Evolutionary conservation across 495 filamentous ascomycete genomes (phyloP), one percentile per base, ranked within the genome.

Genomic region (Lasiosphaeria hispida): DNA sequence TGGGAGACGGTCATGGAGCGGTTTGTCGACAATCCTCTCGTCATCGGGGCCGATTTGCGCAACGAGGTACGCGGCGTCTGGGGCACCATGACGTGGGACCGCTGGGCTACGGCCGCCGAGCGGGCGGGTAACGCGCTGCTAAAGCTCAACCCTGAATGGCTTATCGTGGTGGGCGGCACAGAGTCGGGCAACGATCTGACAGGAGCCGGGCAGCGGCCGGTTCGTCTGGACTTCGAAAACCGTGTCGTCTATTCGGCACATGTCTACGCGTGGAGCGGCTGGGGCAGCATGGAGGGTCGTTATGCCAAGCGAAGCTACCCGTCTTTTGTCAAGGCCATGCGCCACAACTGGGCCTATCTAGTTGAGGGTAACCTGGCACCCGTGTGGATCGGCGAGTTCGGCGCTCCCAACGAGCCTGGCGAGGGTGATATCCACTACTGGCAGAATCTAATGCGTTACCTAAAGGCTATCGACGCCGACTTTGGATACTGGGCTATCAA

Each of bases 401-500:
- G 84, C 17, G 77, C 77, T 13, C 77, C 82, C 8, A 68, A 74
- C 49, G 48, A 65, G 5, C 81, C 81, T 0, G 67, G 71, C 34
- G 59, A 63, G 8, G 82, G 81, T 2, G 82, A 85, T 57, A 64
- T 64, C 33, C 81, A 84, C 62, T 85, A 86, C 69, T 87, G 83
- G 83, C 51, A 60, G 15, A 83, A 86, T 58, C 67, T 86, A 60
- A 53, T 87, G 51, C 69, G 69, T 7, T 85, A 77, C 58, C 70
- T 85, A 34, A 77, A 76, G 61, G 65, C 63, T 0, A 69, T 81
- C 42, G 82, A 85, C 61, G 80, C 77, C 19, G 82, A 83, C 60
- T 85, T 83, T 69, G 82, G 80, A 18, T 86, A 85, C 68, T 87
- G 84, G 84, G 83, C 82, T 33, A 68, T 86, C 58, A 85, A 86